phyloP scores from a whole-genome alignment of 805 yeast species.

The Cyberlindnera mycetangii region DNA sequence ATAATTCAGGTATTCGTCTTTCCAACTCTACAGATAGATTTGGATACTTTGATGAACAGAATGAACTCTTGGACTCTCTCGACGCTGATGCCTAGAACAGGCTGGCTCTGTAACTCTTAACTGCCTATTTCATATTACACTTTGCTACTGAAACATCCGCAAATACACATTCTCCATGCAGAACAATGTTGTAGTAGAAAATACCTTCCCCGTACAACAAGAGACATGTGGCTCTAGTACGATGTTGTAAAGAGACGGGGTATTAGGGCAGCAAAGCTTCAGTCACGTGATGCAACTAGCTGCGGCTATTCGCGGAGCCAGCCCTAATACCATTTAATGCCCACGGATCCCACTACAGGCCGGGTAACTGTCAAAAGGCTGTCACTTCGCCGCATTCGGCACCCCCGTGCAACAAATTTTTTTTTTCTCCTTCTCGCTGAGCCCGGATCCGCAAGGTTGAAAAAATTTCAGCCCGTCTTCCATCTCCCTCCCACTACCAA shows the following conservation, averaged over 20 bases:
- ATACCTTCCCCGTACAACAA: background rate
- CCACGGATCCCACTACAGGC: too few relatives aligned
- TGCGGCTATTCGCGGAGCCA: background rate
- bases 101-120: too few relatives aligned
- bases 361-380: too few relatives aligned
- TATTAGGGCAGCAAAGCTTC: background rate
- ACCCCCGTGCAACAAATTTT: background rate
- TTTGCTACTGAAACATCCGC: background rate
- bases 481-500: constrained; percentile 1
- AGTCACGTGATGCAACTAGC: background rate
- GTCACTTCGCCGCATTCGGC: background rate
- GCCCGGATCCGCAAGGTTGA: constrained; percentile 4
- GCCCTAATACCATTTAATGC: background rate
- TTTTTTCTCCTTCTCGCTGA: constrained; percentile 2
- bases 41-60: constrained; percentile 39
- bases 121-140: background rate
- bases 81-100: constrained; percentile 28
- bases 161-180: too few relatives aligned
- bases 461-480: constrained; percentile 13
- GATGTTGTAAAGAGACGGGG: background rate
- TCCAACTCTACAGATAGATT: constrained; percentile 30
- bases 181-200: too few relatives aligned
- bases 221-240: background rate
- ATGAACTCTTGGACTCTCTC: constrained; percentile 37
- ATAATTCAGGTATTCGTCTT: constrained; percentile 17